These are phyloP conservation scores for Clonostachys rosea DNA, from an alignment of 2,329 filamentous ascomycete genomes.

Conservation along the genomic window DNA sequence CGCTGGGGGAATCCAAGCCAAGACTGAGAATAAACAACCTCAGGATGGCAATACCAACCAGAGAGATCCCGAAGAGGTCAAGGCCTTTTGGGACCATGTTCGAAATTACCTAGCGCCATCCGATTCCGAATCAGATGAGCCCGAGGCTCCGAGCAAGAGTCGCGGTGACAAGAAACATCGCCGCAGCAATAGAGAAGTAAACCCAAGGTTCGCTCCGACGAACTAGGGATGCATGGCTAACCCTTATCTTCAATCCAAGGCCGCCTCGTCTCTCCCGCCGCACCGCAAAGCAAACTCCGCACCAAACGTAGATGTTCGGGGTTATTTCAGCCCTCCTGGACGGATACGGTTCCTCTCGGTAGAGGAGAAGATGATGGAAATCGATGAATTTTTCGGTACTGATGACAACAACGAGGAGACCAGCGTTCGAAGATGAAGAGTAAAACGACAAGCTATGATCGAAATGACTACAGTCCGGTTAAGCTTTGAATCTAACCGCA, in stretches of 20 bases:
- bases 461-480: too few relatives aligned
- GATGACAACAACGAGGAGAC: too few relatives aligned
- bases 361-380: slow-evolving; percentile 1
- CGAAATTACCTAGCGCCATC: slow-evolving; percentile 18
- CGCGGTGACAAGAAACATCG: background rate
- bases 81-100: slow-evolving; percentile 22
- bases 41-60: background rate
- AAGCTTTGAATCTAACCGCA: too few relatives aligned
- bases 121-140: slow-evolving; percentile 18
- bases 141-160: background rate
- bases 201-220: too few relatives aligned
- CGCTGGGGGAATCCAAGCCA: too few relatives aligned
- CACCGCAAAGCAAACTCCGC: background rate
- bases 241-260: background rate
- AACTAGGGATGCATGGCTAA: too few relatives aligned
- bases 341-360: background rate
- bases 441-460: too few relatives aligned
- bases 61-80: slow-evolving; percentile 14
- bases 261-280: background rate
- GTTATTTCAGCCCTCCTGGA: background rate
- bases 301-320: background rate
- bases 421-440: too few relatives aligned
- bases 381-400: background rate
- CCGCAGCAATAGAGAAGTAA: background rate
- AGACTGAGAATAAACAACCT: background rate